Evolutionary conservation across 73 alveolate species (phyloP).

Genomic region (Breviolum minutum): DNA sequence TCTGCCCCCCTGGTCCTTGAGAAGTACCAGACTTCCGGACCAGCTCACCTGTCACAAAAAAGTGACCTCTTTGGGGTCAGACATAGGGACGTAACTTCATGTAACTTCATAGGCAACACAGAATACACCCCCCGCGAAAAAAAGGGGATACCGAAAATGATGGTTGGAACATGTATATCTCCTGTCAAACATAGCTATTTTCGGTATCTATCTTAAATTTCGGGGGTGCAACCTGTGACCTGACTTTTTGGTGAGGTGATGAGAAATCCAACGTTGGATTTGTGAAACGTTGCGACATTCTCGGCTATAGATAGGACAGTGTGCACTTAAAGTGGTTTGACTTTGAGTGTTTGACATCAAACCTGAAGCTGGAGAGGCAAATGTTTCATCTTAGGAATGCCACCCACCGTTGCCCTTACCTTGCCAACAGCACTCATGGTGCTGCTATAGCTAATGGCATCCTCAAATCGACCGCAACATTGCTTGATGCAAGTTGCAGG

Average conservation of each 20-base stretch:
- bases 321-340: not conserved
- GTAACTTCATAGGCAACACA: not conserved
- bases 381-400: not conserved
- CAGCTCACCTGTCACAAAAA: not conserved
- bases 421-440: conserved; percentile 23
- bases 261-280: too few species aligned
- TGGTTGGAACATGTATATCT: too few species aligned
- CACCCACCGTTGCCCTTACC: not conserved
- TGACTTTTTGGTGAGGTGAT: too few species aligned
- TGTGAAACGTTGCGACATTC: too few species aligned
- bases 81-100: too few species aligned
- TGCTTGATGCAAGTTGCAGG: not conserved
- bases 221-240: too few species aligned
- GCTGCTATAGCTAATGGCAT: conserved; percentile 30
- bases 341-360: not conserved
- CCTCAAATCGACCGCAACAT: not conserved
- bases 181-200: too few species aligned
- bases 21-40: not conserved
- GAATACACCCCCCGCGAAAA: not conserved
- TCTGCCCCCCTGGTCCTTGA: not conserved
- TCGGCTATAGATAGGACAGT: not conserved
- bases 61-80: not conserved
- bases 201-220: too few species aligned
- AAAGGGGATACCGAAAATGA: too few species aligned
- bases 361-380: not conserved